phyloP scores from a whole-genome alignment of 345 rosid genomes.

The Moricandia moricandioides region DNA sequence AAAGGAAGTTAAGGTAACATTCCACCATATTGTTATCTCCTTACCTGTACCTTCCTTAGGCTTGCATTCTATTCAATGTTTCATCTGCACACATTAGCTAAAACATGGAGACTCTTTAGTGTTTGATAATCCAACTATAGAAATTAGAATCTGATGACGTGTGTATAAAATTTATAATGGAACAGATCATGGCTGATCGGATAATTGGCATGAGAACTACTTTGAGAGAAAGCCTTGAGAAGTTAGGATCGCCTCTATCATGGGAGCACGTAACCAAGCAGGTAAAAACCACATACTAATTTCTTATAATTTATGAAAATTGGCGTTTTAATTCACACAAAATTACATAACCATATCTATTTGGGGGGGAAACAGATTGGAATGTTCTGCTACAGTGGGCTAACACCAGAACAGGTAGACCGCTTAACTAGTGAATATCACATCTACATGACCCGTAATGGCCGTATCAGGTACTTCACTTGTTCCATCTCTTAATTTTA shows the following conservation, averaged over 20 bases:
- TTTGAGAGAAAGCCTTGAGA: conserved; percentile 76
- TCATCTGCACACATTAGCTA: neutral
- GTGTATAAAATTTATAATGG: neutral
- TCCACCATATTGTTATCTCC: neutral
- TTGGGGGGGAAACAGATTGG: conserved; percentile 63
- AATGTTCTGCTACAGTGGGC: conserved; percentile 94
- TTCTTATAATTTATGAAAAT: neutral
- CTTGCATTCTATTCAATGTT: conserved; percentile 7
- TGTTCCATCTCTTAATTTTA: neutral
- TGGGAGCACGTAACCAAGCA: conserved; percentile 95
- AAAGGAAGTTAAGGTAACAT: conserved; percentile 82
- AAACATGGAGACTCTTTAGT: conserved; percentile 1
- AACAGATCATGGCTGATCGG: conserved; percentile 92
- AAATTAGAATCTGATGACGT: conserved; percentile 9
- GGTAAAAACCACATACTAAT: conserved; percentile 34
- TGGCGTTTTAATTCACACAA: neutral
- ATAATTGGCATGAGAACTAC: conserved; percentile 86
- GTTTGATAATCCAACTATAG: neutral
- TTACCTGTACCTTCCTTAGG: neutral
- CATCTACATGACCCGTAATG: conserved; percentile 89
- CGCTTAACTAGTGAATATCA: conserved; percentile 72
- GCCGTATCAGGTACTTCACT: conserved; percentile 69
- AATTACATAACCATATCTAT: neutral
- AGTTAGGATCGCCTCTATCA: conserved; percentile 68
- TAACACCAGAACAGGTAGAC: conserved; percentile 91